A percentile compares a stretch with the other conserved stretches of the same genome.
Evolutionary conservation across 108 stramenopile species (phyloP).

Genomic region (Schizochytrium sp.): DNA sequence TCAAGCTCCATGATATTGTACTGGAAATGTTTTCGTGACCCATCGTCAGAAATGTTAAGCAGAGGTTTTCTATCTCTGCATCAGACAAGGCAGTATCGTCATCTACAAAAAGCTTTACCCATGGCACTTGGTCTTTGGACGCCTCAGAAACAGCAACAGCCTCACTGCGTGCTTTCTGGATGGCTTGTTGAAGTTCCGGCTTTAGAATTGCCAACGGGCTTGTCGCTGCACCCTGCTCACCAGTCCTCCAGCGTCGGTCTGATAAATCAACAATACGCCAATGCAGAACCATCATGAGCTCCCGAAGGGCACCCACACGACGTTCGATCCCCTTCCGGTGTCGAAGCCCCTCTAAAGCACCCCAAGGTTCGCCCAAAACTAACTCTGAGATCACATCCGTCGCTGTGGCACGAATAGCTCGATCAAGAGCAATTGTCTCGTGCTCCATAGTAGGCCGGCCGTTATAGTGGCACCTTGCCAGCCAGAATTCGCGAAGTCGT

Average conservation of each 20-base stretch:
- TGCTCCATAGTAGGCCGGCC: not conserved
- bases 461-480: no score
- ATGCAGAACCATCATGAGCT: conserved; percentile 55
- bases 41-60: conserved; percentile 56
- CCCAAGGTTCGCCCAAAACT: conserved; percentile 15
- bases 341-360: not conserved
- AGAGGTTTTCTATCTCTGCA: conserved; percentile 45
- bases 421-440: not conserved
- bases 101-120: conserved; percentile 14
- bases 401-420: not conserved
- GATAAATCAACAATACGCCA: conserved; percentile 42
- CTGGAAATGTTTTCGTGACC: conserved; percentile 48
- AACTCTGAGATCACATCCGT: conserved; percentile 35
- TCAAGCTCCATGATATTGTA: conserved; percentile 48
- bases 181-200: not conserved
- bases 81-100: not conserved
- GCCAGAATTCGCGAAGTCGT: not conserved
- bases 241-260: not conserved
- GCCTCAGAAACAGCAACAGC: not conserved
- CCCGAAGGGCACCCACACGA: not conserved
- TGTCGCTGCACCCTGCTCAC: conserved; percentile 10
- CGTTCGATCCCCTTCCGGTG: not conserved
- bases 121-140: not conserved
- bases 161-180: not conserved
- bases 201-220: not conserved